Conservation (phyloP, 1,284 basidiomycete species). For the Austropuccinia psidii region DNA sequence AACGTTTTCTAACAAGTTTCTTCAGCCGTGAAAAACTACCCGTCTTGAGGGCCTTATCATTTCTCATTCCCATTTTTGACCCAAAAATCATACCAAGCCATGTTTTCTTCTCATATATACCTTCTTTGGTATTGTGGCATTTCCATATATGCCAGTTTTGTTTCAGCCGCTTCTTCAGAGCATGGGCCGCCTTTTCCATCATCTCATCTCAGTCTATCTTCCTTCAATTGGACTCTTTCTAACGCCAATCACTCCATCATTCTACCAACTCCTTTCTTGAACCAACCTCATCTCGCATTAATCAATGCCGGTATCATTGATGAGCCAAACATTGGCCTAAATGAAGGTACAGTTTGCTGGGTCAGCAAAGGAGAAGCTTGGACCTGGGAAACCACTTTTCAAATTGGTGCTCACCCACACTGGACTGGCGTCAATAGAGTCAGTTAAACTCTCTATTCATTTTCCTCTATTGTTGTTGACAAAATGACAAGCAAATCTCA, state of each 20-base stretch:
- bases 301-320: conserved; percentile 41
- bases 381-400: conserved; percentile 23
- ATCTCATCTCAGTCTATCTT: conserved; percentile 25
- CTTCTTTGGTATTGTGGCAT: no score
- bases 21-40: no score
- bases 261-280: conserved; percentile 41
- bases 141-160: no score
- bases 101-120: no score
- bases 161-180: no score
- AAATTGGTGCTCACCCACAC: not conserved
- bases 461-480: conserved; percentile 50
- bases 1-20: no score
- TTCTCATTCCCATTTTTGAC: no score
- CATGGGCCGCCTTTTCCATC: conserved; percentile 29
- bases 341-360: conserved; percentile 33
- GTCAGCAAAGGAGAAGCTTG: conserved; percentile 31
- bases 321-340: conserved; percentile 39
- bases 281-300: conserved; percentile 41
- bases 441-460: not conserved
- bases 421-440: conserved; percentile 23
- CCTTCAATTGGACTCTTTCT: conserved; percentile 41
- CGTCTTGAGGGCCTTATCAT: no score
- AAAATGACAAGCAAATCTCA: conserved; percentile 39
- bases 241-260: conserved; percentile 41
- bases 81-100: no score